Evolutionary conservation across 805 yeast genomes (phyloP), one percentile per base, ranked within the genome.

Genomic region (Pichia phayaonensis): DNA sequence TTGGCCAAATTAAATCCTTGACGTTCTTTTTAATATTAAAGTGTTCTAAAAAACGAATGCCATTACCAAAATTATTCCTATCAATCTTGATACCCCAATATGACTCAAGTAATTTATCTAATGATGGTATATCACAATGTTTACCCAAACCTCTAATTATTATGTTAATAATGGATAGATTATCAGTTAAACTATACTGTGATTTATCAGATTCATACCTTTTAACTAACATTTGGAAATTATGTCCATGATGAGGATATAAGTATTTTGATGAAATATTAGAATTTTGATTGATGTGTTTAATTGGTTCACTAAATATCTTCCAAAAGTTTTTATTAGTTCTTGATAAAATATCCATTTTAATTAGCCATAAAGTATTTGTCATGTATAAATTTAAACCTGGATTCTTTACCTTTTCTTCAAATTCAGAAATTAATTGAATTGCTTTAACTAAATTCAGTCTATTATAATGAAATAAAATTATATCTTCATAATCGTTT

Each of bases 21-120:
- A 45, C 40, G 13, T 40, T 46, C 16, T 42, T 45, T 5, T 45
- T 47, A 2, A 53, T 42, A 10, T 42, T 42, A 16, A 56, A 54
- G 31, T 50, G 44, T 40, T 47, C 40, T 10, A 42, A n/a, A 6
- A 46, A n/a, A 15, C 45, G 42, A 16, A 51, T 49, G 23, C 43
- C 36, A 13, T 39, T 40, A 4, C 18, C 23, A n/a, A 15, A 34
- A n/a, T 34, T 34, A 34, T 24, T 31, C 11, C 42, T 40, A 21
- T 44, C 51, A 11, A 51, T 38, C 16, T 56, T 50, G 13, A 65
- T 47, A 5, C 64, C 64, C 70, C 70, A 70, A 12, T 61, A 54
- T 7, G 49, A 46, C 26, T 54, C 46, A 11, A 70, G 57, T 20
- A 57, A 59, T 13, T 53, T 43, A 40, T 61, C 58, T 15, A 69